Evolutionary conservation across 192 early-diverging fungal genomes (phyloP).

Genomic region (Chytriomyces sp.): DNA sequence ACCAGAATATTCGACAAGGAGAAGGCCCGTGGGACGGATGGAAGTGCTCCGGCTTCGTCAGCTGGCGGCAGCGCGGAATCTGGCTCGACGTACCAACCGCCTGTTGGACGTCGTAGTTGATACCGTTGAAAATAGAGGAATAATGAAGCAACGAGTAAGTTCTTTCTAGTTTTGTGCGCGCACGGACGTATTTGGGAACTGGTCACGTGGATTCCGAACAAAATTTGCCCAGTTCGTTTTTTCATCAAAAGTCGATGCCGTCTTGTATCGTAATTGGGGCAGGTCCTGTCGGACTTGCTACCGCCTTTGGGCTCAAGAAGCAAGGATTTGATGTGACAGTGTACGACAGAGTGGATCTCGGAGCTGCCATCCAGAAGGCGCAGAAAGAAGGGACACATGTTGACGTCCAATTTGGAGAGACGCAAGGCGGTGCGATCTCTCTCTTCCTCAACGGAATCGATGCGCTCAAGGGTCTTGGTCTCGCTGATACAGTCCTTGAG

Average conservation of each 20-base stretch:
- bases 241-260: no score
- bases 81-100: not conserved
- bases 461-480: not conserved
- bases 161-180: no score
- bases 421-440: not conserved
- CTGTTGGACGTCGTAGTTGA: no score
- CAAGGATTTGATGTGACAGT: not conserved
- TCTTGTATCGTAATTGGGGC: not conserved
- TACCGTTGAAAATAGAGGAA: no score
- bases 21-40: not conserved
- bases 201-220: no score
- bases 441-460: not conserved
- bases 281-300: not conserved
- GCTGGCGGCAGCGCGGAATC: no score
- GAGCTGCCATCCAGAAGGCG: not conserved
- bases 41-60: not conserved
- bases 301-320: conserved; percentile 1
- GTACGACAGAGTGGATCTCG: not conserved
- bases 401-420: conserved; percentile 5
- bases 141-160: no score
- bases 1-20: not conserved
- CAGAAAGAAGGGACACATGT: not conserved
- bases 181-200: no score
- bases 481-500: no score
- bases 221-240: no score